phyloP scores from a whole-genome alignment of 2,329 filamentous ascomycete species.

The Pseudocercospora fuligena region DNA sequence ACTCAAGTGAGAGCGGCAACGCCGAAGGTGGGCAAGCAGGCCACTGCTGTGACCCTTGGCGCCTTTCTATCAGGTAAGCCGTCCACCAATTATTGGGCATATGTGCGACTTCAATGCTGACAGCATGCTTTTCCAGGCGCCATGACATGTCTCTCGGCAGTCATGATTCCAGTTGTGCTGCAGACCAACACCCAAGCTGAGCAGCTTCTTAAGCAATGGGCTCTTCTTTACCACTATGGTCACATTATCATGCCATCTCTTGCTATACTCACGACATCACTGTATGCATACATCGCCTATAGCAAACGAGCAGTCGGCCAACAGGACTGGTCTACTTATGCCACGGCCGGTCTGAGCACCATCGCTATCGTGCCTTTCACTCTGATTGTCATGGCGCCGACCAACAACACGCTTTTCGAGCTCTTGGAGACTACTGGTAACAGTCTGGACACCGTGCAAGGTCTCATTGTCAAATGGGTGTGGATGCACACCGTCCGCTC shows the following conservation, averaged over 20 bases:
- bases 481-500: slow-evolving; percentile 14
- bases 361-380: slow-evolving; percentile 18
- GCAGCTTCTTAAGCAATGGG: neutral
- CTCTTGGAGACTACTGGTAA: neutral
- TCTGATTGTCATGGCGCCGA: slow-evolving; percentile 13
- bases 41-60: slow-evolving; percentile 1
- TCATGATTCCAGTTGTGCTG: slow-evolving; percentile 13
- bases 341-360: slow-evolving; percentile 1
- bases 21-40: slow-evolving; percentile 1
- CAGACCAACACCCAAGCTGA: slow-evolving; percentile 10
- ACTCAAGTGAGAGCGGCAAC: neutral
- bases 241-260: slow-evolving; percentile 7
- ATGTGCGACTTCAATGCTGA: neutral
- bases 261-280: slow-evolving; percentile 4
- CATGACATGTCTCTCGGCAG: slow-evolving; percentile 13
- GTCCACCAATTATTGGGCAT: neutral
- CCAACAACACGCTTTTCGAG: slow-evolving; percentile 13
- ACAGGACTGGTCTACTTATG: slow-evolving; percentile 2
- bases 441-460: neutral
- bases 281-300: slow-evolving; percentile 7
- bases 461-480: slow-evolving; percentile 11
- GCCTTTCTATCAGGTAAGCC: slow-evolving; percentile 1
- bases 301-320: neutral
- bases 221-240: slow-evolving; percentile 4
- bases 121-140: neutral